Evolutionary conservation across 2,329 filamentous ascomycete species (phyloP).

Genomic region (Leptographium lundbergii): DNA sequence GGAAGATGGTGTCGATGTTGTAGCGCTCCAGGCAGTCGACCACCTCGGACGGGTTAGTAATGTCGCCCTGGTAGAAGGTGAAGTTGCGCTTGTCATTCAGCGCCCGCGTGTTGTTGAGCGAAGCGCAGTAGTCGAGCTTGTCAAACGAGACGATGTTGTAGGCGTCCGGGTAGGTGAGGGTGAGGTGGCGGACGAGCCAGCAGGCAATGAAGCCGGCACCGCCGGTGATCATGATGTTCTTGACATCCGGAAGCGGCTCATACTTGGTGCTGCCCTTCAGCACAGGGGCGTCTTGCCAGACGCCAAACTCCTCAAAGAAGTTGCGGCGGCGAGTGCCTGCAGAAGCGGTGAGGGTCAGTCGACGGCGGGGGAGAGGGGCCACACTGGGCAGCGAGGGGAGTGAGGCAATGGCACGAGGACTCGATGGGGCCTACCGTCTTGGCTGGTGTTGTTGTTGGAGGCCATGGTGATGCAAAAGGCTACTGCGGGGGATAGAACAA

Average conservation of each 20-base stretch:
- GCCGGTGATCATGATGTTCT: constrained; percentile 74
- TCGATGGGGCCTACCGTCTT: constrained; percentile 3
- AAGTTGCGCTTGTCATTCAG: constrained; percentile 60
- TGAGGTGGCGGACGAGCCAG: constrained; percentile 71
- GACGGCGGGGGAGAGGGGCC: not conserved
- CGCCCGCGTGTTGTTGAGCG: constrained; percentile 63
- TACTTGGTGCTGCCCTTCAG: constrained; percentile 59
- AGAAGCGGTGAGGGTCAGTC: constrained; percentile 5
- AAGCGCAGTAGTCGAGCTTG: constrained; percentile 73
- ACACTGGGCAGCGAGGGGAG: not conserved
- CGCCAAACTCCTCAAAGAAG: constrained; percentile 45
- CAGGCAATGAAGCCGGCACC: constrained; percentile 79
- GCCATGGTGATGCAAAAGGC: not conserved
- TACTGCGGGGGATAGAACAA: not conserved
- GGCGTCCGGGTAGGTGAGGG: constrained; percentile 55
- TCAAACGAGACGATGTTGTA: constrained; percentile 78
- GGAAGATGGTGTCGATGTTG: constrained; percentile 67
- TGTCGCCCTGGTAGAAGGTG: constrained; percentile 66
- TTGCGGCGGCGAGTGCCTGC: constrained; percentile 16
- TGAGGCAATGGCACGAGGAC: not conserved
- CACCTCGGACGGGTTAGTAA: constrained; percentile 59
- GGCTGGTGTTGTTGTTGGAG: constrained; percentile 1
- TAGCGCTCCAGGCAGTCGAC: constrained; percentile 57
- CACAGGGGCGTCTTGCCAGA: constrained; percentile 62
- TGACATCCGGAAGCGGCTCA: constrained; percentile 53